phyloP scores from a whole-genome alignment of 257 asterid genomes.

The Scutellaria baicalensis region DNA sequence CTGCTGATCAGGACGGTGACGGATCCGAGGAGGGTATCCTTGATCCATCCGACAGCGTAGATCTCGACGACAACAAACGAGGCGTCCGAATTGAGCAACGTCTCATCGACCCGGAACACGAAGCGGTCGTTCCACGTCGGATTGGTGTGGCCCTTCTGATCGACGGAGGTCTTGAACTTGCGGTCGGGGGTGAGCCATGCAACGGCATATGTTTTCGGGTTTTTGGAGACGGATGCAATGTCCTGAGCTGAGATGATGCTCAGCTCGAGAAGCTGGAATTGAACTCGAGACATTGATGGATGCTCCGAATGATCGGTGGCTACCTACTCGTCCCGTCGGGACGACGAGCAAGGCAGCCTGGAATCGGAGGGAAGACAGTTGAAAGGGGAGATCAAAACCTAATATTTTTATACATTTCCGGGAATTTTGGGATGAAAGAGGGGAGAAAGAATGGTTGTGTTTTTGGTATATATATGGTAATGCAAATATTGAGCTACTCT shows the following conservation, averaged over 20 bases:
- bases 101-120: slow-evolving; percentile 45
- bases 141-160: slow-evolving; percentile 37
- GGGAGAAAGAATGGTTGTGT: too few species aligned
- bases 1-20: slow-evolving; percentile 25
- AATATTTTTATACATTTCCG: too few species aligned
- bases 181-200: slow-evolving; percentile 44
- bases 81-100: slow-evolving; percentile 34
- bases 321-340: neutral
- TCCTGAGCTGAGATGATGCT: slow-evolving; percentile 65
- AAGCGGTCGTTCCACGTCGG: slow-evolving; percentile 72
- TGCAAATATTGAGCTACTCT: too few species aligned
- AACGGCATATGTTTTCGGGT: slow-evolving; percentile 43
- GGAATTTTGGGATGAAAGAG: too few species aligned
- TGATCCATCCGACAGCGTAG: slow-evolving; percentile 30
- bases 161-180: slow-evolving; percentile 41
- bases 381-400: too few species aligned
- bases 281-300: slow-evolving; percentile 23
- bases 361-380: neutral
- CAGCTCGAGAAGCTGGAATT: slow-evolving; percentile 56
- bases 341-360: slow-evolving; percentile 14
- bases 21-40: slow-evolving; percentile 26
- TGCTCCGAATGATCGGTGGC: neutral
- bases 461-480: too few species aligned
- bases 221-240: slow-evolving; percentile 28
- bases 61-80: slow-evolving; percentile 29